phyloP scores from a whole-genome alignment of 257 asterid species.

The Ballota nigra region DNA sequence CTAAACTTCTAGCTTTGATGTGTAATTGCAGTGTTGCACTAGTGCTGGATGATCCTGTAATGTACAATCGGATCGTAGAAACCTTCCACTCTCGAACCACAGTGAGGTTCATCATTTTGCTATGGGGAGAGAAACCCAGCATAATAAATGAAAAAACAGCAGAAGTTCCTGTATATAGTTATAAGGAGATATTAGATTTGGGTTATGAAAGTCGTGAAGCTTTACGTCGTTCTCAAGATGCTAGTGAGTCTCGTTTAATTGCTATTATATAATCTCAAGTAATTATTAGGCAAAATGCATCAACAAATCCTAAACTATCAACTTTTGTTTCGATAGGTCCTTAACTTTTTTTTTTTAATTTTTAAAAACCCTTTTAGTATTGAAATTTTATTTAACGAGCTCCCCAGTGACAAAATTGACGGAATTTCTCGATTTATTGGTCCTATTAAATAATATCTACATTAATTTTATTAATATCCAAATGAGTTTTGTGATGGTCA shows the following conservation, averaged over 20 bases:
- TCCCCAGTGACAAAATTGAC: no score
- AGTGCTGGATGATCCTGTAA: constrained; percentile 71
- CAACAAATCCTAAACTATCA: no score
- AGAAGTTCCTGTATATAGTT: constrained; percentile 54
- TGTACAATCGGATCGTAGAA: constrained; percentile 52
- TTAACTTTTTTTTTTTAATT: no score
- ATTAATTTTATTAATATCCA: no score
- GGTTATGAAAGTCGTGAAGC: constrained; percentile 58
- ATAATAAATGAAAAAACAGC: constrained; percentile 35
- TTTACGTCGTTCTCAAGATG: constrained; percentile 55
- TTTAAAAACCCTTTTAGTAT: no score
- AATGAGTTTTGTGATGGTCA: no score
- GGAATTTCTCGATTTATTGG: no score
- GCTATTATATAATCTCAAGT: constrained; percentile 3
- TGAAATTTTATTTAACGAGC: no score
- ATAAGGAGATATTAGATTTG: constrained; percentile 63
- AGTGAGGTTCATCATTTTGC: constrained; percentile 59
- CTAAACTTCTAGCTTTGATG: constrained; percentile 18
- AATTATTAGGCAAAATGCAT: not conserved
- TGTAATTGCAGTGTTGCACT: constrained; percentile 69
- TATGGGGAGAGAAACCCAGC: constrained; percentile 87
- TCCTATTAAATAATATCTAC: no score
- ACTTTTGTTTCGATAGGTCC: no score
- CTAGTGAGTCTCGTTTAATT: constrained; percentile 50
- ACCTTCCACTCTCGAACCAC: constrained; percentile 49